Conservation (phyloP, 352 stramenopile genomes). For the Sclerospora graminicola region DNA sequence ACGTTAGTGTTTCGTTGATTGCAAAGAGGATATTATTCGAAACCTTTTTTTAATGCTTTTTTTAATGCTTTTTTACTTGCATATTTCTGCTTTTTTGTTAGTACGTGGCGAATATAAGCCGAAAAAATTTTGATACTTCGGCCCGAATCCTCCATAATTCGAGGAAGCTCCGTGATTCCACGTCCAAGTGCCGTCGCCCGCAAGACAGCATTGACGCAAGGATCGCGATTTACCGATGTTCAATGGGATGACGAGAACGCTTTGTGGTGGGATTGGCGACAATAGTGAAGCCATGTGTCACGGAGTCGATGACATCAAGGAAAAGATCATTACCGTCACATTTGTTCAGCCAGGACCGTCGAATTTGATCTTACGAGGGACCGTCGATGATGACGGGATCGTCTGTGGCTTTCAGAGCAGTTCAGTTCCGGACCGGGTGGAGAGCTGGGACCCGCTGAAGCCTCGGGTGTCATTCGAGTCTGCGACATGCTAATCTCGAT, state of each 20-base stretch:
- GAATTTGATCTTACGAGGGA: constrained; percentile 66
- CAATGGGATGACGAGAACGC: constrained; percentile 68
- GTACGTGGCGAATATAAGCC: constrained; percentile 81
- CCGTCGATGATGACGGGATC: constrained; percentile 84
- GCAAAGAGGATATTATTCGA: too few species aligned
- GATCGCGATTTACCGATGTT: constrained; percentile 69
- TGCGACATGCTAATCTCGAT: constrained; percentile 79
- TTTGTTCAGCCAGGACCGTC: constrained; percentile 73
- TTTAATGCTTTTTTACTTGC: too few species aligned
- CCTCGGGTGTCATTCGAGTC: constrained; percentile 68
- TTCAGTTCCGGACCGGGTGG: constrained; percentile 7
- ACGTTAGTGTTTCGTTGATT: constrained; percentile 65
- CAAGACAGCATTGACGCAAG: constrained; percentile 57
- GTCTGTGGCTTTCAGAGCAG: constrained; percentile 69
- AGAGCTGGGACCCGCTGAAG: constrained; percentile 41
- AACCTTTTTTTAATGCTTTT: too few species aligned
- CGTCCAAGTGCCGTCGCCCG: constrained; percentile 50
- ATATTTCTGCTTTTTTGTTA: too few species aligned
- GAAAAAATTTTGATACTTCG: constrained; percentile 84
- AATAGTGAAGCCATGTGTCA: too few species aligned
- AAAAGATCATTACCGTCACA: constrained; percentile 84
- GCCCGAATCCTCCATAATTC: constrained; percentile 80
- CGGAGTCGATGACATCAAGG: constrained; percentile 73
- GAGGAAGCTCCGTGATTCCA: constrained; percentile 74
- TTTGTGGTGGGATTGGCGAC: too few species aligned